A percentile compares a stretch with the other conserved stretches of the same genome.
Conservation (phyloP, 768 basidiomycete genomes). For the Termitomyces sp. region DNA sequence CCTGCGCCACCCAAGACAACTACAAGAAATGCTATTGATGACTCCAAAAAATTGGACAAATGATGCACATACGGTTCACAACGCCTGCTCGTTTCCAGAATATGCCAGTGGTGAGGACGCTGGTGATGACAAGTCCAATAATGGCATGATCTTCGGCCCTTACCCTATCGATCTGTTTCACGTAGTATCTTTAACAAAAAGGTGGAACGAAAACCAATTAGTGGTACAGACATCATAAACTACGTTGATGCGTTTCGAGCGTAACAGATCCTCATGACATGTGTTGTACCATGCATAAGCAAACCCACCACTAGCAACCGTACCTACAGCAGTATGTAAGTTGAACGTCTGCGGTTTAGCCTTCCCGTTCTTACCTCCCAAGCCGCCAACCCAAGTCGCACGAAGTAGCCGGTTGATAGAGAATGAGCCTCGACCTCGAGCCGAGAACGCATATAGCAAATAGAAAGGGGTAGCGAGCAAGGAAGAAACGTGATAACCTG, state of each 20-base stretch:
- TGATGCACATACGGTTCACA: constrained; percentile 49
- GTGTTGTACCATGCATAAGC: constrained; percentile 60
- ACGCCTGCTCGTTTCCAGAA: constrained; percentile 67
- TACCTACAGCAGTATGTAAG: constrained; percentile 32
- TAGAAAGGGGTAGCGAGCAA: constrained; percentile 63
- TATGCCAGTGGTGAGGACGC: constrained; percentile 63
- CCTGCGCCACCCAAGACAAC: constrained; percentile 74
- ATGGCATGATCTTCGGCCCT: constrained; percentile 73
- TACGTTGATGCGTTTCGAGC: constrained; percentile 44
- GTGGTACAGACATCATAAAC: constrained; percentile 52
- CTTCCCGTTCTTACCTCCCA: constrained; percentile 40
- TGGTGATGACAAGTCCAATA: constrained; percentile 65
- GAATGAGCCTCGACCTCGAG: constrained; percentile 53
- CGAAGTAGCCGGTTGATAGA: constrained; percentile 62
- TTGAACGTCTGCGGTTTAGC: not conserved
- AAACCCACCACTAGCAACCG: constrained; percentile 49
- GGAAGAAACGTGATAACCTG: constrained; percentile 68
- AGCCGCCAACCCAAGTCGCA: constrained; percentile 71
- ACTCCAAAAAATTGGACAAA: not conserved
- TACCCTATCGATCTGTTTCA: constrained; percentile 48
- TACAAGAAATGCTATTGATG: constrained; percentile 22
- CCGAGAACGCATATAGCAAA: constrained; percentile 45
- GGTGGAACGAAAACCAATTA: not conserved
- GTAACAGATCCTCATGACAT: constrained; percentile 46
- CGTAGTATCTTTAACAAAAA: constrained; percentile 1